Evolutionary conservation across 352 stramenopile genomes (phyloP), one percentile per base, ranked within the genome.

Genomic region (Globisporangium polare): DNA sequence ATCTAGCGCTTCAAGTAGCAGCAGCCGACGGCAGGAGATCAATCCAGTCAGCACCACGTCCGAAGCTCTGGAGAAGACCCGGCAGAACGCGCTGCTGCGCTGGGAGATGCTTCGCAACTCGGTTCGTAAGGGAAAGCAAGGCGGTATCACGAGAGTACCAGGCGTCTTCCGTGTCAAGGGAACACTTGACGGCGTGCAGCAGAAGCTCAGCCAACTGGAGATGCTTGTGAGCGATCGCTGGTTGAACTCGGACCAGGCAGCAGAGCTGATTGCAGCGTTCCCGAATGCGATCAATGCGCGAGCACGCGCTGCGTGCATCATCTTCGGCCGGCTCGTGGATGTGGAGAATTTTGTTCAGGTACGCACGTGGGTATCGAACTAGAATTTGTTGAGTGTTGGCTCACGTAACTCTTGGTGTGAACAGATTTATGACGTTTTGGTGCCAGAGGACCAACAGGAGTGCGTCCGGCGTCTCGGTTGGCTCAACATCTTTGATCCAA

Each of bases 401-500:
- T 8, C 29, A 10, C 27, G 20, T 22, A 18, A n/a, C n/a, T 46
- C n/a, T 46, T 46, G 42, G 20, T 17, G 45, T 17, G 27, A 35
- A 4, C 37, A 89, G 79, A 82, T 89, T 3, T 77, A 79, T 24
- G 77, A 85, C 26, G 43, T 8, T 2, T 55, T 96, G 3, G 78
- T 71, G 8, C 20, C 41, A 3, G 69, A 84, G 9, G 84, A 92
- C 33, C 82, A 90, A 67, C 53, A 63, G 1, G 81, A 89, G 57
- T 80, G 87, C 35, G 67, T 88, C 2, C 75, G 73, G 9, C 70
- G 79, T 2, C 68, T 97, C 13, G 89, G 89, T 0, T 96, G 86
- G 85, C 83, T 97, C 37, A 96, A 95, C 41, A 75, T 92, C 3
- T 72, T 93, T 26, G 89, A 97, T 54, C 84, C 87, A 2, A 50